Evolutionary conservation across 768 basidiomycete genomes (phyloP).

Genomic region (Suillus placidus): DNA sequence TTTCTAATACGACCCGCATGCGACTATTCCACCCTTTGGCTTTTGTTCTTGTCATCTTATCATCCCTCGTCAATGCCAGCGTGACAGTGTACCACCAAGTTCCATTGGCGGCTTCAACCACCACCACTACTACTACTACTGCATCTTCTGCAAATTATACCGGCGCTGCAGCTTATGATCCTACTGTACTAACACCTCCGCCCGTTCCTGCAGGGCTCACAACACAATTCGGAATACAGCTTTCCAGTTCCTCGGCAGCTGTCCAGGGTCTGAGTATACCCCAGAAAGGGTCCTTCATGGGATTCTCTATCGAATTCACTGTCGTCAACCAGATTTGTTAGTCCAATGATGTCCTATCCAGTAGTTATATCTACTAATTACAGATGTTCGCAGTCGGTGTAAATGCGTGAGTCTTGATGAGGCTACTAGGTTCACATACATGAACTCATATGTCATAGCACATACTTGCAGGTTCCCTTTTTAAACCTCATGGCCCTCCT

Average conservation of each 20-base stretch:
- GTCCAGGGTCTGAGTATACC: constrained; percentile 26
- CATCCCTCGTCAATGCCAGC: constrained; percentile 16
- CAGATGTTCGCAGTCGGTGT: constrained; percentile 13
- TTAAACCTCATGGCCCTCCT: constrained; percentile 51
- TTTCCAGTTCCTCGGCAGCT: constrained; percentile 23
- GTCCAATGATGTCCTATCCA: constrained; percentile 25
- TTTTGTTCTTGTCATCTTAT: constrained; percentile 4
- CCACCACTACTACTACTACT: constrained; percentile 21
- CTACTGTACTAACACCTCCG: constrained; percentile 34
- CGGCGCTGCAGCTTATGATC: constrained; percentile 36
- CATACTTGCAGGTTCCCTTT: constrained; percentile 39
- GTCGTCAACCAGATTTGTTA: constrained; percentile 52
- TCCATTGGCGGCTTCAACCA: constrained; percentile 19
- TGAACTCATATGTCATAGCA: constrained; percentile 14
- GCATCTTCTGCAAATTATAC: constrained; percentile 30
- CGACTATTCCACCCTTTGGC: background rate
- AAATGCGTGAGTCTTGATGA: constrained; percentile 15
- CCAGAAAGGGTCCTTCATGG: constrained; percentile 48
- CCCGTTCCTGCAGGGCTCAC: constrained; percentile 23
- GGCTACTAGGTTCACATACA: background rate
- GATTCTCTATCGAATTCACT: constrained; percentile 67
- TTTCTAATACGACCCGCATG: background rate
- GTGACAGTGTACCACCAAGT: constrained; percentile 35
- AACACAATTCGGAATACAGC: constrained; percentile 26
- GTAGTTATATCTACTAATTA: background rate